These are phyloP conservation scores for Maudiozyma turicensis DNA, from an alignment of 805 yeast species.

Conservation along the genomic window DNA sequence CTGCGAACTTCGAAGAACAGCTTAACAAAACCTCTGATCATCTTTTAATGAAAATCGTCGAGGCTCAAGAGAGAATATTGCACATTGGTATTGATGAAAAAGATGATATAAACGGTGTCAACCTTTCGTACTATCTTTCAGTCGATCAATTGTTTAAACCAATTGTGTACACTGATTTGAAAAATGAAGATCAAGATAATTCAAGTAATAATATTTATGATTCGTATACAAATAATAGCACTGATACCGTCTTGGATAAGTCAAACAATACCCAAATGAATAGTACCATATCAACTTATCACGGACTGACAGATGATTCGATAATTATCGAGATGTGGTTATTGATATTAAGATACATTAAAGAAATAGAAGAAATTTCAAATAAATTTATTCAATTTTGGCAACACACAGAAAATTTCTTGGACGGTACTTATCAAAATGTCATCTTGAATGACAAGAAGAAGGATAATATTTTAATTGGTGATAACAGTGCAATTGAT, in stretches of 20 bases:
- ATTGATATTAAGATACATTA: slow-evolving; percentile 33
- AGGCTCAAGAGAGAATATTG: slow-evolving; percentile 33
- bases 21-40: slow-evolving; percentile 36
- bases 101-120: slow-evolving; percentile 23
- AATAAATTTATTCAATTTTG: slow-evolving; percentile 42
- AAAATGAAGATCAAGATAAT: background rate
- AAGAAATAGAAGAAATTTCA: slow-evolving; percentile 33
- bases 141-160: slow-evolving; percentile 13
- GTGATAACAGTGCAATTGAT: slow-evolving; percentile 22
- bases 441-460: slow-evolving; percentile 35
- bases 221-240: background rate
- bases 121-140: slow-evolving; percentile 27
- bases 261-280: background rate
- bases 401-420: slow-evolving; percentile 44
- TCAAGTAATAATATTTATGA: background rate
- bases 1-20: slow-evolving; percentile 31
- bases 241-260: background rate
- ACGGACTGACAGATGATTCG: slow-evolving; percentile 40
- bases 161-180: background rate
- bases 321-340: slow-evolving; percentile 53
- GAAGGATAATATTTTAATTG: slow-evolving; percentile 26
- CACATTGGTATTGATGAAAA: slow-evolving; percentile 11
- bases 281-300: background rate
- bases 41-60: slow-evolving; percentile 32
- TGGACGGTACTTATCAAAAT: slow-evolving; percentile 38